Conservation (phyloP, 352 stramenopile genomes). For the Thalassiosira livingstoniorum region DNA sequence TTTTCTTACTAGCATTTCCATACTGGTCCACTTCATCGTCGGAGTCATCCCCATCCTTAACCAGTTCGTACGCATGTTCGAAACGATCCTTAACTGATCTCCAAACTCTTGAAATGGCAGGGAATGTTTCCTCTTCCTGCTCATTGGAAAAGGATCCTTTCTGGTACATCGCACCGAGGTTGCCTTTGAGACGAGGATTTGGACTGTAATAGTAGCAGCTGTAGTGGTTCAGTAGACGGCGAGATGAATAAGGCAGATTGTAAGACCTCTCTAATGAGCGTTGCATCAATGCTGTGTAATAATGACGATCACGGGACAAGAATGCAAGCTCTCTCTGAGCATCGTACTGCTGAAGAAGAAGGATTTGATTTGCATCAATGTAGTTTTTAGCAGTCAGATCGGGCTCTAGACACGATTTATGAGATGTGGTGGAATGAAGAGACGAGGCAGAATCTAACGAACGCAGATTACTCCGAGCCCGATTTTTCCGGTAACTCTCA, state of each 20-base stretch:
- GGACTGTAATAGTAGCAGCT: conserved; percentile 48
- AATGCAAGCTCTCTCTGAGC: conserved; percentile 70
- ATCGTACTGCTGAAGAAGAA: conserved; percentile 62
- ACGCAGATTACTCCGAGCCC: too few relatives aligned
- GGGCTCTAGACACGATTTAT: too few relatives aligned
- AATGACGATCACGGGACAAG: conserved; percentile 68
- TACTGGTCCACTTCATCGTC: conserved; percentile 53
- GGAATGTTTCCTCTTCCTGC: conserved; percentile 41
- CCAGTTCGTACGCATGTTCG: conserved; percentile 77
- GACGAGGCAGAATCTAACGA: conserved; percentile 11
- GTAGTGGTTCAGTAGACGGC: conserved; percentile 19
- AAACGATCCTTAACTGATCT: conserved; percentile 68
- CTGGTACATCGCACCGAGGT: conserved; percentile 1
- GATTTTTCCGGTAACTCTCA: too few relatives aligned
- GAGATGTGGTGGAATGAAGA: too few relatives aligned
- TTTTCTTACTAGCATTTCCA: conserved; percentile 41
- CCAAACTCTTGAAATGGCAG: conserved; percentile 26
- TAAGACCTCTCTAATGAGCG: conserved; percentile 33
- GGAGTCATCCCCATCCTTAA: conserved; percentile 72
- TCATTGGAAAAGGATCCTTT: background rate
- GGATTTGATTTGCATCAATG: too few relatives aligned
- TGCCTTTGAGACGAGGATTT: conserved; percentile 30
- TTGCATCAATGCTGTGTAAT: conserved; percentile 71
- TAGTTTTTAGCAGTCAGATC: too few relatives aligned
- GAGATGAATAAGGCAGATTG: conserved; percentile 8